phyloP scores from a whole-genome alignment of 192 early-diverging fungal species.

The Tieghemiomyces parasiticus region DNA sequence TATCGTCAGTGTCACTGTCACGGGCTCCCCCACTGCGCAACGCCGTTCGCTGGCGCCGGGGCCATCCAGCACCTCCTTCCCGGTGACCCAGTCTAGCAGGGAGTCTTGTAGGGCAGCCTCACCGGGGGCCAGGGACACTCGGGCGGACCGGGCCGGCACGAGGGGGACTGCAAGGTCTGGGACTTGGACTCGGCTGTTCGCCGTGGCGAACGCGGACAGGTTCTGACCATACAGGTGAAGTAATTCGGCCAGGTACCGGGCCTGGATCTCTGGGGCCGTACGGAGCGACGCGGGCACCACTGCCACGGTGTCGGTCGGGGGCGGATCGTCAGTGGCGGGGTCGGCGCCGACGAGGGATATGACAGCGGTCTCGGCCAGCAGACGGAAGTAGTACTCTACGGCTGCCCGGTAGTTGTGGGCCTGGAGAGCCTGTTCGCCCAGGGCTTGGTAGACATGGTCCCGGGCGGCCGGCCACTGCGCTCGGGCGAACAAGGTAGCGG shows the following conservation, averaged over 20 bases:
- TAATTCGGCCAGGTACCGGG: constrained; percentile 28
- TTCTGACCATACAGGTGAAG: constrained; percentile 25
- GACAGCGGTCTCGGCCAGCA: constrained; percentile 67
- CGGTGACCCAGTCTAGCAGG: constrained; percentile 1
- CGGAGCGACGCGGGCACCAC: constrained; percentile 46
- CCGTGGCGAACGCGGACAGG: neutral
- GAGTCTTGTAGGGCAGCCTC: neutral
- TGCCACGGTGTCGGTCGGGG: constrained; percentile 55
- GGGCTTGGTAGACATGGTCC: constrained; percentile 77
- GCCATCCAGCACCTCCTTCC: neutral
- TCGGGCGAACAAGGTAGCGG: constrained; percentile 12
- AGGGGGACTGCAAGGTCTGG: constrained; percentile 42
- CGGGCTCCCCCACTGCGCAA: constrained; percentile 26
- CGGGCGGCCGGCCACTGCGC: constrained; percentile 62
- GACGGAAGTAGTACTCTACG: constrained; percentile 58
- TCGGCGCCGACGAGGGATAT: constrained; percentile 76
- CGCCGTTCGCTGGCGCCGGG: neutral
- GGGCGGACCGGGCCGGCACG: constrained; percentile 26
- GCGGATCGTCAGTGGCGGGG: constrained; percentile 65
- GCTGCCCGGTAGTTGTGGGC: constrained; percentile 59
- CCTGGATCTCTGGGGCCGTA: constrained; percentile 24
- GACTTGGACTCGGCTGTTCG: neutral
- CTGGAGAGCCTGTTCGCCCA: constrained; percentile 67
- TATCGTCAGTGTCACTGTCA: constrained; percentile 24
- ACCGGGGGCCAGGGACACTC: constrained; percentile 4